Evolutionary conservation across 257 asterid genomes (phyloP).

Genomic region (Orobanche coerulescens): DNA sequence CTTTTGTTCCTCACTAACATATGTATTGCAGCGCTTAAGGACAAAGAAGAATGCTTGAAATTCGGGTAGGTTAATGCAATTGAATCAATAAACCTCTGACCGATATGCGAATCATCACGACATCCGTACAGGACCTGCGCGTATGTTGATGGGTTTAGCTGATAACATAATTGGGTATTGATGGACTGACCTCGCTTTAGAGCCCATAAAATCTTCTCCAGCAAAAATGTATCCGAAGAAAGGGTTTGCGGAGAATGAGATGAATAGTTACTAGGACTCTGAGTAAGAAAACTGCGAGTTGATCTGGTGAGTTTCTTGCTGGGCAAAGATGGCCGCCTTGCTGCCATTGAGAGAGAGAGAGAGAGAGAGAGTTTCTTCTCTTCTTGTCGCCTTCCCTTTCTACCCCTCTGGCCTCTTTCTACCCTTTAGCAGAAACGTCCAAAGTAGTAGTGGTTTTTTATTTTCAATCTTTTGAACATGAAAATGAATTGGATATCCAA

Average conservation of each 20-base stretch:
- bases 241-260: conserved; percentile 19
- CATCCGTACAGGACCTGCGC: conserved; percentile 41
- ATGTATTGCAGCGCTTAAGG: conserved; percentile 55
- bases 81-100: conserved; percentile 46
- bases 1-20: conserved; percentile 45
- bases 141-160: conserved; percentile 43
- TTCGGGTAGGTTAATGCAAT: conserved; percentile 38
- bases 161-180: conserved; percentile 30
- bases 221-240: conserved; percentile 37
- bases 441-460: too few relatives aligned
- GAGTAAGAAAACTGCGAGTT: conserved; percentile 12
- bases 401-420: too few relatives aligned
- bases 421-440: too few relatives aligned
- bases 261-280: conserved; percentile 1
- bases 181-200: conserved; percentile 48
- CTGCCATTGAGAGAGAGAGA: conserved; percentile 28
- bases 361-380: neutral
- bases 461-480: too few relatives aligned
- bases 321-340: conserved; percentile 18
- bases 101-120: conserved; percentile 36
- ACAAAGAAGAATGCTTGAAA: conserved; percentile 53
- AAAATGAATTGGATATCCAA: too few relatives aligned
- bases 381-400: too few relatives aligned
- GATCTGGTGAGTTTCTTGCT: conserved; percentile 12
- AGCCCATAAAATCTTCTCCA: conserved; percentile 51